Evolutionary conservation across 2,329 filamentous ascomycete genomes (phyloP), one percentile per base, ranked within the genome.

Genomic region (Byssoonygena ceratinophila): DNA sequence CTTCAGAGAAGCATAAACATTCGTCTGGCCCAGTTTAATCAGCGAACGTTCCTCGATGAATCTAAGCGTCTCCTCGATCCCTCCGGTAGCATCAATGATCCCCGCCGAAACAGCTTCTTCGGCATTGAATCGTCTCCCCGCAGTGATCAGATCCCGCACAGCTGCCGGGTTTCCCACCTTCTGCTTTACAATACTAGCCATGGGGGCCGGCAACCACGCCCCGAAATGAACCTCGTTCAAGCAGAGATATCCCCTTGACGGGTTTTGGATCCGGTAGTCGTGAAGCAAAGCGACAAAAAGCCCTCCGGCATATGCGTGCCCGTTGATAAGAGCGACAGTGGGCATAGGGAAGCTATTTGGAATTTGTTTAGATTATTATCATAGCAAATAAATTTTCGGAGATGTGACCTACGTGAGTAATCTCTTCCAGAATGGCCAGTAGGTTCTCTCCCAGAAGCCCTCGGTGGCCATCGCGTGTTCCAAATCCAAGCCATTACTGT

Each of bases 161-260:
- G 76, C 74, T 1, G 63, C 54, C 1, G 74, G 66, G 7, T 75
- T 66, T 0, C 75, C 60, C 2, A 83, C 66, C 68, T 91, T 92
- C 59, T 82, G 71, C 12, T 85, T 76, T 72, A 92, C 91, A 57
- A 92, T 79, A 46, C 75, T 74, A 51, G 78, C 78, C 85, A 94
- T 89, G 54, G 85, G 76, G 2, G 85, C 76, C 58, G 82, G 78
- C 32, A 92, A 76, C n/a, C 83, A 79, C 1, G 83, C 83, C 48
- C 87, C 86, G 56, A 92, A 84, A 59, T 89, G 82, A 12, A 92
- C 74, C 71, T 92, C 87, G 67, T 91, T 91, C 59, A 92, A 71
- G 68, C 87, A 91, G 36, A 86, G 67, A 68, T 81, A 90, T n/a
- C 87, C 87, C 18, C 77, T 74, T 1, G 74, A 63, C 0, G 83